phyloP scores from a whole-genome alignment of 371 early-diverging fungal species.

The Apophysomyces variabilis region DNA sequence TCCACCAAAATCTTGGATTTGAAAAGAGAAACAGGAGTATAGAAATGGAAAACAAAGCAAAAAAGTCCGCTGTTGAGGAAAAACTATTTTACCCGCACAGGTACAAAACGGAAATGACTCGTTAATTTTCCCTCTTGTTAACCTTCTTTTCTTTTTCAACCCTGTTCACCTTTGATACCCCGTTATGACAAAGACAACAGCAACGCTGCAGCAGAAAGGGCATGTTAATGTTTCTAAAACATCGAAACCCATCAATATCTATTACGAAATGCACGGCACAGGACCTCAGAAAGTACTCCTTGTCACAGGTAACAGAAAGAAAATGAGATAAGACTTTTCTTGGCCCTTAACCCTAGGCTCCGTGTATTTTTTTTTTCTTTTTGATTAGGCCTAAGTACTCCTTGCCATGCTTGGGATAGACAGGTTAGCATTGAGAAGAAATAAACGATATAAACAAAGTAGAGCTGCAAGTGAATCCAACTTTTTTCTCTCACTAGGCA shows the following conservation, averaged over 20 bases:
- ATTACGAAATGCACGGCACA: constrained; percentile 75
- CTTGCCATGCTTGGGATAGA: constrained; percentile 43
- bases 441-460: too few species aligned
- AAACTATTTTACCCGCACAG: too few species aligned
- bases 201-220: constrained; percentile 26
- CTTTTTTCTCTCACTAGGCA: constrained; percentile 35
- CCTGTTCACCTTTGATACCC: not conserved
- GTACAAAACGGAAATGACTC: too few species aligned
- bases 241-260: constrained; percentile 41
- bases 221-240: constrained; percentile 35
- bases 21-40: too few species aligned
- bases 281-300: constrained; percentile 66
- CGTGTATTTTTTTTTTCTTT: too few species aligned
- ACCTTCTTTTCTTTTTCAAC: not conserved
- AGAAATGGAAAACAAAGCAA: too few species aligned
- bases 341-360: too few species aligned
- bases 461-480: too few species aligned
- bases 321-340: too few species aligned
- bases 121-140: not conserved
- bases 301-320: constrained; percentile 59
- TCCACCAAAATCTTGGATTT: too few species aligned
- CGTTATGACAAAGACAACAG: not conserved
- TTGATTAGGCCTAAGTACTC: constrained; percentile 42
- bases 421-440: constrained; percentile 27
- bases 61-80: too few species aligned